Conservation (phyloP, 2,329 filamentous ascomycete species). For the Cladorrhinum sp. region DNA sequence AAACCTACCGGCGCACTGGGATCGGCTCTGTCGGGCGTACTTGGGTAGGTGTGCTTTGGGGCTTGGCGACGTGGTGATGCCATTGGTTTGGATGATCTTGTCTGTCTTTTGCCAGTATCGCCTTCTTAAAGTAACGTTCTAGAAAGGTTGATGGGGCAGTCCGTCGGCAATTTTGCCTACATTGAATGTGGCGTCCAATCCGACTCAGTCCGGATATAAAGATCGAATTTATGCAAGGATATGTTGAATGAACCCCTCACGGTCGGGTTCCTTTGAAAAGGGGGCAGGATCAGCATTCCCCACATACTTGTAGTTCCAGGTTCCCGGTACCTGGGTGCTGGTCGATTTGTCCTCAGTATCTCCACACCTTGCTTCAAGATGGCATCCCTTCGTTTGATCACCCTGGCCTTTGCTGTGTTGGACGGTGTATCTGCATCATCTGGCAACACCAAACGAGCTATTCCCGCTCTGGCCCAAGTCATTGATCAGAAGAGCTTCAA, state of each 20-base stretch:
- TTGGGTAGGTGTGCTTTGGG: too few species aligned
- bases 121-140: too few species aligned
- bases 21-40: too few species aligned
- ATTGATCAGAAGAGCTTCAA: constrained; percentile 45
- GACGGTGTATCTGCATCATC: not conserved
- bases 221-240: constrained; percentile 2
- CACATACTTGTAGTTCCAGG: too few species aligned
- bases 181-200: not conserved
- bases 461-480: constrained; percentile 36
- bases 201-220: constrained; percentile 5
- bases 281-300: not conserved
- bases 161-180: constrained; percentile 7
- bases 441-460: constrained; percentile 3
- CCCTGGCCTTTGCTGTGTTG: not conserved
- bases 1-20: too few species aligned
- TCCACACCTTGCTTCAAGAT: too few species aligned
- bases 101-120: too few species aligned
- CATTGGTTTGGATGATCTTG: too few species aligned
- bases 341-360: too few species aligned
- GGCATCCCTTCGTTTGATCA: not conserved
- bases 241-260: constrained; percentile 13
- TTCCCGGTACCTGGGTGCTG: too few species aligned
- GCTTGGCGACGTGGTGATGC: too few species aligned
- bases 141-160: constrained; percentile 9
- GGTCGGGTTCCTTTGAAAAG: not conserved